Evolutionary conservation across 2,329 filamentous ascomycete genomes (phyloP).

Genomic region (Penicillium digitatum): DNA sequence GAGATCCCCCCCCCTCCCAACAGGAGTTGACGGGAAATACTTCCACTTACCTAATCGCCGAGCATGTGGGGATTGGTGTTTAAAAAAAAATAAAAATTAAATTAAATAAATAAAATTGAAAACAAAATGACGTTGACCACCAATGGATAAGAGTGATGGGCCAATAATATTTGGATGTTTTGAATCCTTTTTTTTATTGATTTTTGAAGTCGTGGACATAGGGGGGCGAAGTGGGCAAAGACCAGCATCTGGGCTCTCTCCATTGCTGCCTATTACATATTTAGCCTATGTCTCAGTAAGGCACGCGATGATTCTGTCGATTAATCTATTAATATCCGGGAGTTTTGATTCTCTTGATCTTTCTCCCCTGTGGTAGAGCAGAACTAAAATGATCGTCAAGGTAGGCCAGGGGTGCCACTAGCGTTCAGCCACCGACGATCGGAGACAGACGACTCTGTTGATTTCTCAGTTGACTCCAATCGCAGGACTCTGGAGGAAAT

Average conservation of each 20-base stretch:
- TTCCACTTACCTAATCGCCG: slow-evolving; percentile 2
- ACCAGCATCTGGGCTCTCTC: not conserved
- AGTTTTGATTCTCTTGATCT: not conserved
- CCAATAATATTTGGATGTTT: slow-evolving; percentile 9
- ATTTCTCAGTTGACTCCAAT: not conserved
- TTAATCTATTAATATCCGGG: no score
- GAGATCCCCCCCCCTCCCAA: no score
- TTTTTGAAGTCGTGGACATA: no score
- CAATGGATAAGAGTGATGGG: not conserved
- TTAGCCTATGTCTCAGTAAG: no score
- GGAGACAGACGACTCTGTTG: slow-evolving; percentile 9
- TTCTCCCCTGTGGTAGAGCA: not conserved
- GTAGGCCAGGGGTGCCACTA: slow-evolving; percentile 12
- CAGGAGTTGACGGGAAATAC: not conserved
- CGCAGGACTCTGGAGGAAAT: no score
- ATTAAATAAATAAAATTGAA: no score
- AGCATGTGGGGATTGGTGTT: not conserved
- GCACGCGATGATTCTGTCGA: no score
- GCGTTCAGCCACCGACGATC: slow-evolving; percentile 25
- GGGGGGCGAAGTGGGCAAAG: not conserved
- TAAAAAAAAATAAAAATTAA: no score
- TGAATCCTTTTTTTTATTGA: no score
- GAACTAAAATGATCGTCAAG: slow-evolving; percentile 14
- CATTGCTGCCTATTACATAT: not conserved
- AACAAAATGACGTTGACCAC: slow-evolving; percentile 13